Evolutionary conservation across 768 basidiomycete genomes (phyloP), one percentile per base, ranked within the genome.

Genomic region (Suillus alpinus): DNA sequence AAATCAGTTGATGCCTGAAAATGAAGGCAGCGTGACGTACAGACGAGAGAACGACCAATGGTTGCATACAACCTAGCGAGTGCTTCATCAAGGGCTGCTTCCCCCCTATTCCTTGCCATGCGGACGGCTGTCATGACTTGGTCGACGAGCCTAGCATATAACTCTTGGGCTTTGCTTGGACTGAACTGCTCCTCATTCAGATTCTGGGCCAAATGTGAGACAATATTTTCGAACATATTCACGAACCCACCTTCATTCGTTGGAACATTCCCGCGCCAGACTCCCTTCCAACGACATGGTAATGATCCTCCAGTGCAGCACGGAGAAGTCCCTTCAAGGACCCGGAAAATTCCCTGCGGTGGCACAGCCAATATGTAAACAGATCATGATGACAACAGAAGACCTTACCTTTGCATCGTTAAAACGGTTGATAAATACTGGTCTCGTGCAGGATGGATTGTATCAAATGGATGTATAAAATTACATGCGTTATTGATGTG

Each of bases 241-340:
- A n/a, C 14, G 18, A 14, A 8, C 41, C 10, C 10, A 57, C 56
- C 56, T 57, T 57, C 56, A 57, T 57, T 13, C 56, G 56, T 23
- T 31, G 43, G n/a, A 29, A 57, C 26, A 31, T 57, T 20, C 56
- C 56, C 3, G 6, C 7, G 3, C 56, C 56, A 14, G 40, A 46
- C 18, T 57, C 40, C 4, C 29, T 46, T n/a, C 34, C 32, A 26
- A 57, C 39, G 10, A 4, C 7, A 12, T 16, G 4, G 29, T 57
- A 57, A 9, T 57, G 56, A 4, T 43, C 20, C 40, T 20, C n/a
- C 5, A 57, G 18, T 14, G 20, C 41, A 8, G 13, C 29, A 18
- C 31, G 40, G 3, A 57, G n/a, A 26, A 57, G 39, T 26, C 39
- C 56, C 39, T 46, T 46, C 8, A 57, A 57, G 6, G 37, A 31